Evolutionary conservation across 345 rosid species (phyloP), one percentile per base, ranked within the genome.

Genomic region (Salix dunnii): DNA sequence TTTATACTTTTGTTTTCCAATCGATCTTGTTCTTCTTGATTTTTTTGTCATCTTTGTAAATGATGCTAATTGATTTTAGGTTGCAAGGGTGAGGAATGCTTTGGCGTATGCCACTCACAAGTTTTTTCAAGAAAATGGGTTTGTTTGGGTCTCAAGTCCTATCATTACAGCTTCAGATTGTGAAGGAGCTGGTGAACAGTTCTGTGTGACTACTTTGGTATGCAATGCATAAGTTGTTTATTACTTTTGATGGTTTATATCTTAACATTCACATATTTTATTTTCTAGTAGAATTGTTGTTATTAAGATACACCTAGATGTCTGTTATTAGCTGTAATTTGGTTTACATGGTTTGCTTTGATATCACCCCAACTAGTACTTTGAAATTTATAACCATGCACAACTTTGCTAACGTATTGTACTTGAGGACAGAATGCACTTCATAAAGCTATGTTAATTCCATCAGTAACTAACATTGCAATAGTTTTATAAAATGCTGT

Each of bases 111-210:
- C 99, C 70, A 93, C 99, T 1, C 99, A 92, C 84, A 92, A 92
- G 64, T 96, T 93, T 76, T 96, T 96, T 75, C 97, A 93, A 85
- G 99, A 91, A 79, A 90, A 87, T 81, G 98, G 97, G 58, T 93
- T 96, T 84, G 91, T 96, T 51, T 96, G 97, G 99, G 92, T 93
- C 67, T 91, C 97, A 60, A 96, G 98, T 84, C 99, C 99, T 78
- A 96, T 96, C 66, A 93, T 96, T 77, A 92, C 98, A 68, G 90
- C 97, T 33, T 91, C 99, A 2, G 99, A 96, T 79, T 93, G 98
- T 85, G 98, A 96, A 88, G 99, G 99, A 70, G 99, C 97, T 5
- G 99, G 99, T 63, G 98, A 93, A 85, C 99, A 96, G 84, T 96
- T 96, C 79, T 96, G 99, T 70, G 98, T 93, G 71, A 96, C 99